Evolutionary conservation across 129 eudicot species (phyloP).

Genomic region (Artemisia annua): DNA sequence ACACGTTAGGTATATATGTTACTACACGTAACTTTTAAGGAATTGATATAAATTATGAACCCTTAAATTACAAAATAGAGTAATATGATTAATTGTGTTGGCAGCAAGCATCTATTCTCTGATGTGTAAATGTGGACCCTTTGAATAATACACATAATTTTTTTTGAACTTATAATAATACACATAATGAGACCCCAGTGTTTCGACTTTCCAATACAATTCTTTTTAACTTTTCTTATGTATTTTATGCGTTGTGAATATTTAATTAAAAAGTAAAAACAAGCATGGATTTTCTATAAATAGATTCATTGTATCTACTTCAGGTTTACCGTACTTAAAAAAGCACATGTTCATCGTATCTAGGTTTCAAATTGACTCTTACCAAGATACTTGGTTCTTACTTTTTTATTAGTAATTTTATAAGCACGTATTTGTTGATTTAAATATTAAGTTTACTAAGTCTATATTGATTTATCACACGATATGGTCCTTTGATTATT

Average conservation of each 20-base stretch:
- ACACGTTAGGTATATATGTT: no score
- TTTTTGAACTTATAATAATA: no score
- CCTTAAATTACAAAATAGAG: no score
- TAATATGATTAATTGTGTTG: neutral
- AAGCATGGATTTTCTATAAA: neutral
- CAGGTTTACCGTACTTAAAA: constrained; percentile 14
- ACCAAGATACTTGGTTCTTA: constrained; percentile 13
- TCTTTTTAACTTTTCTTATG: neutral
- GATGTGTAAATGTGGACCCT: constrained; percentile 15
- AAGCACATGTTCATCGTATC: constrained; percentile 27
- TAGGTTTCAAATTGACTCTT: constrained; percentile 7
- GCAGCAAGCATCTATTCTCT: constrained; percentile 28
- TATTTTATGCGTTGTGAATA: constrained; percentile 1
- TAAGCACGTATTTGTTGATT: neutral
- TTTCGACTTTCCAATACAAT: constrained; percentile 7
- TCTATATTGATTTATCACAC: neutral
- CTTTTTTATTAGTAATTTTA: neutral
- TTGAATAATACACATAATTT: constrained; percentile 9
- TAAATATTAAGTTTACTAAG: neutral
- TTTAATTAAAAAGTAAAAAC: neutral
- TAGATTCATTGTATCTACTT: constrained; percentile 27
- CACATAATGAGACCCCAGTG: constrained; percentile 15
- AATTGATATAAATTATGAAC: no score
- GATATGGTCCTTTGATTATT: neutral
- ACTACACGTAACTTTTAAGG: no score